A percentile compares a stretch with the other conserved stretches of the same genome.
Evolutionary conservation across 805 yeast species (phyloP).

Genomic region (Scheffersomyces lignosus): DNA sequence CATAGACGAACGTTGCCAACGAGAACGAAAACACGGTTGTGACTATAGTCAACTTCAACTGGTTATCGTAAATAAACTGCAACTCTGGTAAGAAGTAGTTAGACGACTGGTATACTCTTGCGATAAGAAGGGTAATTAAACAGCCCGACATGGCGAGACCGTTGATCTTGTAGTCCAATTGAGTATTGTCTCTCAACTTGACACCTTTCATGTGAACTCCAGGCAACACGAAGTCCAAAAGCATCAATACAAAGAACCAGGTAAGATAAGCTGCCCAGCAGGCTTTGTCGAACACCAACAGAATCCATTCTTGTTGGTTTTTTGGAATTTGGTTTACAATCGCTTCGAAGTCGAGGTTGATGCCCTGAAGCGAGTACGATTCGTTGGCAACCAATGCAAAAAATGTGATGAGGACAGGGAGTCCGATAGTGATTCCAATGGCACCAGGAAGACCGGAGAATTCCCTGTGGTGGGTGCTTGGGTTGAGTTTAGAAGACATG

Average conservation of each 20-base stretch:
- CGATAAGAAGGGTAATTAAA: constrained; percentile 38
- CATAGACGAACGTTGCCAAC: constrained; percentile 65
- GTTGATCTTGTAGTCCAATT: constrained; percentile 74
- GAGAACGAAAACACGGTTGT: constrained; percentile 63
- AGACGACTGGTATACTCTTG: constrained; percentile 51
- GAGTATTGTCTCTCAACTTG: constrained; percentile 71
- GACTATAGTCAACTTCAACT: constrained; percentile 61
- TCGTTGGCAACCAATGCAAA: constrained; percentile 66
- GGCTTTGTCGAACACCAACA: constrained; percentile 39
- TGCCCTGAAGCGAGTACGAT: constrained; percentile 51
- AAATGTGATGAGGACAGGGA: constrained; percentile 63
- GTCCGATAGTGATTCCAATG: constrained; percentile 56
- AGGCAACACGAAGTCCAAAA: constrained; percentile 64
- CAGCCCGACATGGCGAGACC: constrained; percentile 59
- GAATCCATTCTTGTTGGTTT: constrained; percentile 19
- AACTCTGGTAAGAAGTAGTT: constrained; percentile 73
- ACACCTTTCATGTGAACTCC: constrained; percentile 68
- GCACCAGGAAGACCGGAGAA: constrained; percentile 83
- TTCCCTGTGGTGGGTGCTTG: constrained; percentile 68
- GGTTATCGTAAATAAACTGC: constrained; percentile 68
- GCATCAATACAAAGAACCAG: constrained; percentile 72
- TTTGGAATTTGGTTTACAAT: constrained; percentile 38
- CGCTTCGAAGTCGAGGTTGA: constrained; percentile 39
- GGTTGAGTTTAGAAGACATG: constrained; percentile 50
- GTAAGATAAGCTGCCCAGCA: constrained; percentile 64